phyloP scores from a whole-genome alignment of 805 yeast genomes.

The Saturnispora hagleri region DNA sequence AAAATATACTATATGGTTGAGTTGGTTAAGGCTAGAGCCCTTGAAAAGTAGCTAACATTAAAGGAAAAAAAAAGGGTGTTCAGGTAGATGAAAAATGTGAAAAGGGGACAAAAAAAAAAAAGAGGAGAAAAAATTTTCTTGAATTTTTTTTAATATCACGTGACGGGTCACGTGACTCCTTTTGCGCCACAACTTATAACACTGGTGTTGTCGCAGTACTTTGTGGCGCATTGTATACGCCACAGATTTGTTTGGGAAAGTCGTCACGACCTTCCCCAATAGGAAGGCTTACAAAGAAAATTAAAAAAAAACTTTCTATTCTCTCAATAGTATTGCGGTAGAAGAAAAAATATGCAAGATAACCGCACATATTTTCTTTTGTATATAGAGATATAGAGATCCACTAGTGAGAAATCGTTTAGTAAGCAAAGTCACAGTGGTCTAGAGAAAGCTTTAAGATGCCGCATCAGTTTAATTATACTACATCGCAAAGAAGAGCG shows the following conservation, averaged over 20 bases:
- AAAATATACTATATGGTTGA: neutral
- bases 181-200: neutral
- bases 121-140: neutral
- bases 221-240: neutral
- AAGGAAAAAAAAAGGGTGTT: neutral
- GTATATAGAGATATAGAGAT: neutral
- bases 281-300: too few relatives aligned
- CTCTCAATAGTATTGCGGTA: neutral
- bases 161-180: neutral
- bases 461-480: slow-evolving; percentile 31
- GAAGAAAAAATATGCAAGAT: neutral
- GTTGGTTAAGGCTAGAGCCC: slow-evolving; percentile 2
- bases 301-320: too few relatives aligned
- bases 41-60: slow-evolving; percentile 1
- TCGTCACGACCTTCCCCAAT: neutral
- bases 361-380: neutral
- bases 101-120: neutral
- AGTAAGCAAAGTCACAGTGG: neutral
- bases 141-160: neutral
- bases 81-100: neutral
- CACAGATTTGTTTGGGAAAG: neutral
- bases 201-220: neutral
- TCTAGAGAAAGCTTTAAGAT: slow-evolving; percentile 4
- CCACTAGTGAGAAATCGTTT: neutral
- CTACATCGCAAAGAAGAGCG: slow-evolving; percentile 41